phyloP scores from a whole-genome alignment of 345 rosid species.

The Eucalyptus curtisii region DNA sequence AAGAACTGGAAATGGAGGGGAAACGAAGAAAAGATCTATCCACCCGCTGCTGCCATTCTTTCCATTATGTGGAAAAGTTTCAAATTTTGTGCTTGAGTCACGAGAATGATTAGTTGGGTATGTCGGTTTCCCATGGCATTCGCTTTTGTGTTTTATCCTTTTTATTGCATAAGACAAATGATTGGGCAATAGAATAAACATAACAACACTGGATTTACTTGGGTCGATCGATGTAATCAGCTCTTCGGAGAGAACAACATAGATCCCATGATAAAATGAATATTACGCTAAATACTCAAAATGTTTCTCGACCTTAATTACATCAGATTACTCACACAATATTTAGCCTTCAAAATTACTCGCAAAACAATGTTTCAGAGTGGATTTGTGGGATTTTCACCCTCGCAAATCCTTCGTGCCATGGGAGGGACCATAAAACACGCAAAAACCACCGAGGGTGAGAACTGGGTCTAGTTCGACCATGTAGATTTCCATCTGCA shows the following conservation, averaged over 20 bases:
- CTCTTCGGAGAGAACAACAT: not conserved
- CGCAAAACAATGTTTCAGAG: not conserved
- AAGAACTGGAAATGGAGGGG: not conserved
- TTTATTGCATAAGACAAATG: too few species aligned
- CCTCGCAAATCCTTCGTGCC: not conserved
- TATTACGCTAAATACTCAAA: not conserved
- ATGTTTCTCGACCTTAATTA: not conserved
- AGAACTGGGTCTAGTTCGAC: not conserved
- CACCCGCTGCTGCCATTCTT: not conserved
- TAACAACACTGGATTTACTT: not conserved
- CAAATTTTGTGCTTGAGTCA: not conserved
- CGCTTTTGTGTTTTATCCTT: not conserved
- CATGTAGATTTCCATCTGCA: not conserved
- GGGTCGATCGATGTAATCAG: not conserved
- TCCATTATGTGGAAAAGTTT: not conserved
- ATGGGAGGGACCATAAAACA: not conserved
- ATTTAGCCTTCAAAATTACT: not conserved
- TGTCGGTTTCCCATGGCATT: not conserved
- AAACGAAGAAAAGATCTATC: not conserved
- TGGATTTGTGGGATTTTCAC: not conserved
- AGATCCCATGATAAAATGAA: not conserved
- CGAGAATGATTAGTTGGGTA: not conserved
- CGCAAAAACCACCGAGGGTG: not conserved
- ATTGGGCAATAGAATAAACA: not conserved
- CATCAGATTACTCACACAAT: fast-evolving